Conservation (phyloP, 768 basidiomycete genomes). For the Cystofilobasidium ferigula region DNA sequence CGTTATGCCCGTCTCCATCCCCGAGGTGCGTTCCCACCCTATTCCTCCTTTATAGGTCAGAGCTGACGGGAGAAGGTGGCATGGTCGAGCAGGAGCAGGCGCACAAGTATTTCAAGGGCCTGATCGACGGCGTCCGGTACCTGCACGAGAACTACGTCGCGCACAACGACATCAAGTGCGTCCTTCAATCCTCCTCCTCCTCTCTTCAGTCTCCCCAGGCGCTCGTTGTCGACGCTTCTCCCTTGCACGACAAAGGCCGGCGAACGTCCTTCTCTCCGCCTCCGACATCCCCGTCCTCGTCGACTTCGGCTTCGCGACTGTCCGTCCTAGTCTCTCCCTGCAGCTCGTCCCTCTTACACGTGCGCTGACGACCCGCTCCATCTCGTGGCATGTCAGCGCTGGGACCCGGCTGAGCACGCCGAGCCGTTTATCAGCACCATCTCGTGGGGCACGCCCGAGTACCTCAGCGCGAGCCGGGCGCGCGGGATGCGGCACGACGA, state of each 20-base stretch:
- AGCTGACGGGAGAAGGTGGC: neutral
- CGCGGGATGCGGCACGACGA: constrained; percentile 83
- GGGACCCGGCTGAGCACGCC: neutral
- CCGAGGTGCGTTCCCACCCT: constrained; percentile 42
- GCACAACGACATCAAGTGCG: constrained; percentile 89
- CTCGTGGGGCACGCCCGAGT: constrained; percentile 76
- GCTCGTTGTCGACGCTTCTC: neutral
- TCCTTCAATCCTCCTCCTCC: constrained; percentile 9
- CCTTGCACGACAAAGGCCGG: constrained; percentile 49
- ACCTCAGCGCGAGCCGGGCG: constrained; percentile 84
- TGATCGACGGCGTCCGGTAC: constrained; percentile 36
- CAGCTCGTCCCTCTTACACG: neutral
- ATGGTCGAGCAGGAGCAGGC: neutral
- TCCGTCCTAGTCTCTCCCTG: constrained; percentile 44
- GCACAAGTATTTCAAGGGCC: neutral
- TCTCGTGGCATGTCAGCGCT: neutral
- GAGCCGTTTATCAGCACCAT: constrained; percentile 34
- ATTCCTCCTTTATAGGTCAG: neutral
- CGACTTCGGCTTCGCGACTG: constrained; percentile 93
- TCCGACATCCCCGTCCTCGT: constrained; percentile 69
- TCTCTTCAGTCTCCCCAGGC: neutral
- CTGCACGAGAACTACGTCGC: constrained; percentile 41
- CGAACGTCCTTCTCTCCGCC: constrained; percentile 77
- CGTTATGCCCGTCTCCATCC: constrained; percentile 76
- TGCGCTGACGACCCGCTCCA: neutral